Conservation (phyloP, 2,329 filamentous ascomycete genomes). For the Alternaria angustiovoidea region DNA sequence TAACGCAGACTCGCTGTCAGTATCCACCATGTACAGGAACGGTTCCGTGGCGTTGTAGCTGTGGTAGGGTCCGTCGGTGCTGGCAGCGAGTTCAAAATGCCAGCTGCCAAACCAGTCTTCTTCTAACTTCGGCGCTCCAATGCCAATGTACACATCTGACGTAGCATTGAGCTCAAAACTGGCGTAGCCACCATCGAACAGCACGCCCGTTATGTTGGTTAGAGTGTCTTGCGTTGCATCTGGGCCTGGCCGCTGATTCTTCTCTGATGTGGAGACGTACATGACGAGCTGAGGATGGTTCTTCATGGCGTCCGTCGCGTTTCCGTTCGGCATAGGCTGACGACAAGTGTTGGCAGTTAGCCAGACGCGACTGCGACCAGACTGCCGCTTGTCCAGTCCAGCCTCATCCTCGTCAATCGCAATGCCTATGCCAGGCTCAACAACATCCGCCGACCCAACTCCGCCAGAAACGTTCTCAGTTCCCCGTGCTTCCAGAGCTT, state of each 20-base stretch:
- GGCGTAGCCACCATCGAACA: conserved; percentile 74
- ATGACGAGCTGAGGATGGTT: conserved; percentile 73
- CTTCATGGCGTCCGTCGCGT: conserved; percentile 52
- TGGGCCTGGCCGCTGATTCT: conserved; percentile 73
- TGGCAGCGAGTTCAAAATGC: conserved; percentile 82
- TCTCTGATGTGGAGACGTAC: conserved; percentile 73
- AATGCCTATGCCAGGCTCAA: neutral
- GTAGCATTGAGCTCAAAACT: conserved; percentile 69
- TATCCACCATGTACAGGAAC: conserved; percentile 81
- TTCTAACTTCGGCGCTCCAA: conserved; percentile 74
- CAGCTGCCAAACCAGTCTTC: conserved; percentile 69
- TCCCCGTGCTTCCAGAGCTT: conserved; percentile 35
- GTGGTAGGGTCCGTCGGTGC: conserved; percentile 81
- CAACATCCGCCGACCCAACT: neutral
- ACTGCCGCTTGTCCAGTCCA: conserved; percentile 34
- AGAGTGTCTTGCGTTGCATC: conserved; percentile 56
- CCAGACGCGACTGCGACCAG: conserved; percentile 64
- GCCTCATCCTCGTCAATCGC: neutral
- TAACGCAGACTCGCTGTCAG: conserved; percentile 79
- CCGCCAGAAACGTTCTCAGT: conserved; percentile 20
- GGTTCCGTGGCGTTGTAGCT: conserved; percentile 64
- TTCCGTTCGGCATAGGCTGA: conserved; percentile 70
- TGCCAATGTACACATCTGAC: conserved; percentile 76
- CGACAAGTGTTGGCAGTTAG: conserved; percentile 87
- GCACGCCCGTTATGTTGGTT: conserved; percentile 50